phyloP scores from a whole-genome alignment of 768 basidiomycete genomes.

The Lactarius deliciosus region DNA sequence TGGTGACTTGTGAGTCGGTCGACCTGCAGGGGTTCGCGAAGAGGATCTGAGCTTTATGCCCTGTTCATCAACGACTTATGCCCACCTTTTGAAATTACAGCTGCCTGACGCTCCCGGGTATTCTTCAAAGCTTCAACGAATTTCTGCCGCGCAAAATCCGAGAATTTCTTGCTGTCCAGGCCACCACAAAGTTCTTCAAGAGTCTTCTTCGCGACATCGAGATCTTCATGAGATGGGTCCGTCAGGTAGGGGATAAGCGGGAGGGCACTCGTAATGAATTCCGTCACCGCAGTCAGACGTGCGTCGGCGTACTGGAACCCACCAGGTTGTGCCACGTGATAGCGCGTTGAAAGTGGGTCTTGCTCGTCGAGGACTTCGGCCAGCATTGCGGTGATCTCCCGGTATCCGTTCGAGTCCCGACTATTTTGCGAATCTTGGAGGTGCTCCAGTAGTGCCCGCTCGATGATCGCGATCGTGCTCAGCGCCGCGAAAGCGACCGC shows the following conservation, averaged over 20 bases:
- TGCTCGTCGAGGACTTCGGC: neutral
- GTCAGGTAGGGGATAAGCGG: neutral
- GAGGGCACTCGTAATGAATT: constrained; percentile 9
- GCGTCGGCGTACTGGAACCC: neutral
- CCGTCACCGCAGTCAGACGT: constrained; percentile 4
- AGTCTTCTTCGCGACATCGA: constrained; percentile 4
- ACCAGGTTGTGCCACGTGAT: neutral
- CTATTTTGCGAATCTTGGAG: neutral
- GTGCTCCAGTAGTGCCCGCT: constrained; percentile 3
- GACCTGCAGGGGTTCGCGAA: neutral
- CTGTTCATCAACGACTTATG: neutral
- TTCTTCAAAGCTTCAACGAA: neutral
- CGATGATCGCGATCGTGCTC: constrained; percentile 1
- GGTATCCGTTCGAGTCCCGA: neutral
- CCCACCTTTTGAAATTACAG: neutral
- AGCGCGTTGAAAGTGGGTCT: neutral
- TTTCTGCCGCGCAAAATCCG: neutral
- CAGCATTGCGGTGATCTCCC: neutral
- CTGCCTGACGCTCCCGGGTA: neutral
- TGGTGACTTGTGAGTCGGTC: neutral
- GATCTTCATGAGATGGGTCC: constrained; percentile 8
- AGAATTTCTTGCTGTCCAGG: neutral
- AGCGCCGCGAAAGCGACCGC: constrained; percentile 14
- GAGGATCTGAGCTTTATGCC: neutral
- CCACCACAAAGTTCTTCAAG: constrained; percentile 12